A percentile compares a stretch with the other conserved stretches of the same genome.
Conservation (phyloP, 2,329 filamentous ascomycete genomes). For the Pezizomycotina sp. region DNA sequence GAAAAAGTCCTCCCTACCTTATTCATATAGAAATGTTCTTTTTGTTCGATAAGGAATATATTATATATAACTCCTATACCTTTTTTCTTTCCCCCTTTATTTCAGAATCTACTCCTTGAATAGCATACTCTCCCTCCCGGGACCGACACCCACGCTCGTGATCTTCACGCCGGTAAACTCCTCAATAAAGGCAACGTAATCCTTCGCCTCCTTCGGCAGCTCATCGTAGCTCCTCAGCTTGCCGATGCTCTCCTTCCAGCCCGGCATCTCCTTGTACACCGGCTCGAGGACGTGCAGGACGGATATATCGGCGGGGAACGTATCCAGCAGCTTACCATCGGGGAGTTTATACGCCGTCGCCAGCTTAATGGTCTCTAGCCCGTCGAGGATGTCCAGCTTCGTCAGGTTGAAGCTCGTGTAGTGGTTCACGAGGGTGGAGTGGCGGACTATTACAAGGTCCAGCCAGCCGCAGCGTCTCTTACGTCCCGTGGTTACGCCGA, state of each 20-base stretch:
- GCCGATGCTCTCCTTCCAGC: conserved; percentile 49
- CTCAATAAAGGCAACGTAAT: conserved; percentile 53
- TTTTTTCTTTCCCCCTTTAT: too few species aligned
- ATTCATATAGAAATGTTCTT: too few species aligned
- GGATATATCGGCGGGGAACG: conserved; percentile 48
- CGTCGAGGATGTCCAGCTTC: conserved; percentile 54
- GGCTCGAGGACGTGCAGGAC: conserved; percentile 44
- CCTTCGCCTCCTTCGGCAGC: conserved; percentile 46
- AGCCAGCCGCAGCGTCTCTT: conserved; percentile 29
- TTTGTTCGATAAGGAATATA: too few species aligned
- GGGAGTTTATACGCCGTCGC: conserved; percentile 50
- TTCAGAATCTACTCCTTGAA: too few species aligned
- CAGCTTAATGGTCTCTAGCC: conserved; percentile 57
- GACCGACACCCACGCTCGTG: conserved; percentile 51
- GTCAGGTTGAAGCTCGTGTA: conserved; percentile 47
- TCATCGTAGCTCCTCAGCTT: conserved; percentile 43
- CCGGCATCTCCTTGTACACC: conserved; percentile 50
- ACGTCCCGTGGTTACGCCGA: conserved; percentile 32
- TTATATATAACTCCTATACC: too few species aligned
- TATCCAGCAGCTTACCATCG: conserved; percentile 37
- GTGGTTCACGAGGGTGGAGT: conserved; percentile 47
- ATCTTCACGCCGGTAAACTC: conserved; percentile 46
- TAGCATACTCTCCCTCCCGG: conserved; percentile 39
- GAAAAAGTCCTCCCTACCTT: too few species aligned
- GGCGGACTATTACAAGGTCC: conserved; percentile 53